phyloP scores from a whole-genome alignment of 2,329 filamentous ascomycete species.

The Colletotrichum tropicale region DNA sequence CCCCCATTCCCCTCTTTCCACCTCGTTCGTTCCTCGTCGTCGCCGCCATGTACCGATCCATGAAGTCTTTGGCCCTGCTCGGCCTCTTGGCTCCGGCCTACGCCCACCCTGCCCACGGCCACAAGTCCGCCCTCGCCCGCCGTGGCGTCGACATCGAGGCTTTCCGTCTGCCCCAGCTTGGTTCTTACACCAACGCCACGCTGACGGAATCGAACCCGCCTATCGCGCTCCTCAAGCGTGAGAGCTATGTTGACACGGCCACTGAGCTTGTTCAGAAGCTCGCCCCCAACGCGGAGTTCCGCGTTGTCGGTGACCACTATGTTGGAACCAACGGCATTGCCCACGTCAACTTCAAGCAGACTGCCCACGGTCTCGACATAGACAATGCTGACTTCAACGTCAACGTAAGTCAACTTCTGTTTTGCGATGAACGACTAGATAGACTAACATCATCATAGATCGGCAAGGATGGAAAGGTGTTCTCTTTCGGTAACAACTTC shows the following conservation, averaged over 20 bases:
- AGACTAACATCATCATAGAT: conserved; percentile 34
- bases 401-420: conserved; percentile 44
- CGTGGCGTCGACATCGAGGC: conserved; percentile 36
- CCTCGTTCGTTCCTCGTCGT: background rate
- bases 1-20: background rate
- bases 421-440: background rate
- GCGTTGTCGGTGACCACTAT: conserved; percentile 51
- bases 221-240: conserved; percentile 32
- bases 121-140: conserved; percentile 25
- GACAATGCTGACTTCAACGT: conserved; percentile 61
- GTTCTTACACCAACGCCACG: conserved; percentile 34
- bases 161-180: conserved; percentile 33
- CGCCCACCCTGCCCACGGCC: conserved; percentile 33
- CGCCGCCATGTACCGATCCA: conserved; percentile 20
- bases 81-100: conserved; percentile 37
- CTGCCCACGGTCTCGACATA: conserved; percentile 54
- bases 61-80: conserved; percentile 37
- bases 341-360: conserved; percentile 62
- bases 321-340: conserved; percentile 53
- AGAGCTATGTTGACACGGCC: conserved; percentile 42
- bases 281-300: conserved; percentile 41
- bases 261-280: conserved; percentile 39
- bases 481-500: conserved; percentile 56
- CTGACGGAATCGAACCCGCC: conserved; percentile 26
- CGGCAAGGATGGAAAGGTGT: conserved; percentile 50